A percentile compares a stretch with the other conserved stretches of the same genome.
phyloP scores from a whole-genome alignment of 2,329 filamentous ascomycete genomes.

The Emydomyces testavorans region DNA sequence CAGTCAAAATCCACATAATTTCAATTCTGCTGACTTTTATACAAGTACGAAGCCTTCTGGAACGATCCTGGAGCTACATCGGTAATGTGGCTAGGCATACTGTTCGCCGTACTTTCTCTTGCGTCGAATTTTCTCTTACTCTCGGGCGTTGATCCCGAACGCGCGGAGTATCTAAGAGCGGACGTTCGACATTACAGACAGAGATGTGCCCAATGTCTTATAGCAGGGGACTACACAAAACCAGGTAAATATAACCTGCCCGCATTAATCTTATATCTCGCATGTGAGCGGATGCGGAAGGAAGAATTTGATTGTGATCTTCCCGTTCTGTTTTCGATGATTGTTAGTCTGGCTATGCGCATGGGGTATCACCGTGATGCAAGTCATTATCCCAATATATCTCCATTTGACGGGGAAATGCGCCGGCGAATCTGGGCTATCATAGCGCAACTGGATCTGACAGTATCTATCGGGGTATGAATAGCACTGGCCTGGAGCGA shows the following conservation, averaged over 20 bases:
- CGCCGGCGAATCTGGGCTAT: constrained; percentile 27
- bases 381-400: constrained; percentile 26
- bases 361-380: constrained; percentile 38
- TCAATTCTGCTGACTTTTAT: not conserved
- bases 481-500: not conserved
- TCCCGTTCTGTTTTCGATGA: constrained; percentile 23
- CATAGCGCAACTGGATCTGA: constrained; percentile 30
- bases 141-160: not conserved
- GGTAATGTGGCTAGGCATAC: constrained; percentile 12
- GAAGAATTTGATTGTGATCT: constrained; percentile 18
- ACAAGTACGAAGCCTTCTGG: constrained; percentile 14
- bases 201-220: constrained; percentile 22
- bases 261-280: constrained; percentile 20
- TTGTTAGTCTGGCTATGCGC: constrained; percentile 25
- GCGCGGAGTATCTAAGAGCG: not conserved
- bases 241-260: constrained; percentile 22
- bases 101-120: constrained; percentile 12
- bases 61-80: constrained; percentile 5
- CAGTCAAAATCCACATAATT: not conserved
- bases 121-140: constrained; percentile 7
- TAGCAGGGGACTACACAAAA: constrained; percentile 22
- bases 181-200: constrained; percentile 9
- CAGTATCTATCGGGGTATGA: constrained; percentile 27
- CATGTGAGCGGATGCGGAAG: constrained; percentile 18
- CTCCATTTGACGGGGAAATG: constrained; percentile 29